These are phyloP conservation scores for Colletotrichum tabaci DNA, from an alignment of 2,329 filamentous ascomycete species.

Conservation along the genomic window DNA sequence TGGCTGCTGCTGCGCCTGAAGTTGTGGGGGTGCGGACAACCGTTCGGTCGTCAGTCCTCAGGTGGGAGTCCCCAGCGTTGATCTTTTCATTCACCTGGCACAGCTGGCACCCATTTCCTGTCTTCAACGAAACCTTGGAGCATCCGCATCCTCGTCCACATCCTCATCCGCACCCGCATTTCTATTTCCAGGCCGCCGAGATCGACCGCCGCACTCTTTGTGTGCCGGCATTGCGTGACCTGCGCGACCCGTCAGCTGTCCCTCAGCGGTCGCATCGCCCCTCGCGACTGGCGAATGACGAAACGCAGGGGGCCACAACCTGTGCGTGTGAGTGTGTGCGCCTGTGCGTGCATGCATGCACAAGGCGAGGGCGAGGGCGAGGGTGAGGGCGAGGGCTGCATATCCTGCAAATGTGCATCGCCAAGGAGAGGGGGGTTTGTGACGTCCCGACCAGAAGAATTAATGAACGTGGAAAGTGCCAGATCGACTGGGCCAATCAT, in stretches of 20 bases:
- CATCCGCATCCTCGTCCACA: conserved; percentile 2
- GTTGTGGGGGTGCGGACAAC: conserved; percentile 29
- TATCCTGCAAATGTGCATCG: conserved; percentile 17
- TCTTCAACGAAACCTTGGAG: background rate
- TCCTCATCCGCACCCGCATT: background rate
- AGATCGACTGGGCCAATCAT: conserved; percentile 21
- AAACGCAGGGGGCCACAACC: conserved; percentile 19
- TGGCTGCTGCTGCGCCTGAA: conserved; percentile 34
- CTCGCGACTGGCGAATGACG: conserved; percentile 27
- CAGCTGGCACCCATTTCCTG: background rate
- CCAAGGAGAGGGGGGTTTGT: conserved; percentile 21
- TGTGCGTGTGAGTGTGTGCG: conserved; percentile 3
- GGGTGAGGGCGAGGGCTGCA: conserved; percentile 13
- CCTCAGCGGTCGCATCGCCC: conserved; percentile 6
- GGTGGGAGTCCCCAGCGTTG: conserved; percentile 36
- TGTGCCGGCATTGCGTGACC: background rate
- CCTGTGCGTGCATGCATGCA: background rate
- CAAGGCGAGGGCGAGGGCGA: conserved; percentile 15
- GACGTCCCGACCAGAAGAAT: conserved; percentile 17
- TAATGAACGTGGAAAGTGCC: conserved; percentile 20
- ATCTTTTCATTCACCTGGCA: conserved; percentile 36
- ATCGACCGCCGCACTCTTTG: conserved; percentile 7
- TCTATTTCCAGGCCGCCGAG: conserved; percentile 23
- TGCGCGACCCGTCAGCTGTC: background rate
- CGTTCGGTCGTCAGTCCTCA: conserved; percentile 26